Conservation (phyloP, 257 asterid species). For the Fraxinus pennsylvanica region DNA sequence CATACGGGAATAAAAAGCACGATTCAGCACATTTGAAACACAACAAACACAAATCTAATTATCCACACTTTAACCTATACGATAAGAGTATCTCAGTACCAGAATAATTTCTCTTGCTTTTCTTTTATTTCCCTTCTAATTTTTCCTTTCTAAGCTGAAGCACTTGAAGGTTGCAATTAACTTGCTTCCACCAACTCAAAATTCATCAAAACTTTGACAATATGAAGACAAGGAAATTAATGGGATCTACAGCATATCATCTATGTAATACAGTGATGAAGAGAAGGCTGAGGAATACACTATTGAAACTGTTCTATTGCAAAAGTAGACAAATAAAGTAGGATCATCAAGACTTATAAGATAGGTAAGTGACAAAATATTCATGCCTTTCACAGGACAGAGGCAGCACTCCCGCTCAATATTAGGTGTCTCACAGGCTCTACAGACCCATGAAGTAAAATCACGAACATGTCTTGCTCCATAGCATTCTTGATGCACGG, state of each 20-base stretch:
- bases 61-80: too few species aligned
- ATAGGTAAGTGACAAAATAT: constrained; percentile 13
- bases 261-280: not conserved
- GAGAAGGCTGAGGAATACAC: not conserved
- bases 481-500: constrained; percentile 99
- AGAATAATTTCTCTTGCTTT: not conserved
- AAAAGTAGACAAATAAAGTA: constrained; percentile 11
- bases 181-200: constrained; percentile 21
- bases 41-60: too few species aligned
- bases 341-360: constrained; percentile 1
- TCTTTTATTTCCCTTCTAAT: constrained; percentile 11
- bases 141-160: constrained; percentile 1
- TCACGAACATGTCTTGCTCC: constrained; percentile 94
- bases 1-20: too few species aligned
- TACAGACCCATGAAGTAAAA: constrained; percentile 98
- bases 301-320: constrained; percentile 9
- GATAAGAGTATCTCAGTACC: not conserved
- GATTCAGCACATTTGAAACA: too few species aligned
- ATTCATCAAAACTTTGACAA: constrained; percentile 7
- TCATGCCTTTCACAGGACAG: constrained; percentile 95
- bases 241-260: constrained; percentile 1
- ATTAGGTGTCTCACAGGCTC: constrained; percentile 91
- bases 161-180: constrained; percentile 17
- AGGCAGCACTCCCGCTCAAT: constrained; percentile 96
- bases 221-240: constrained; percentile 4